phyloP scores from a whole-genome alignment of 805 yeast species.

The Saturnispora sanitii region DNA sequence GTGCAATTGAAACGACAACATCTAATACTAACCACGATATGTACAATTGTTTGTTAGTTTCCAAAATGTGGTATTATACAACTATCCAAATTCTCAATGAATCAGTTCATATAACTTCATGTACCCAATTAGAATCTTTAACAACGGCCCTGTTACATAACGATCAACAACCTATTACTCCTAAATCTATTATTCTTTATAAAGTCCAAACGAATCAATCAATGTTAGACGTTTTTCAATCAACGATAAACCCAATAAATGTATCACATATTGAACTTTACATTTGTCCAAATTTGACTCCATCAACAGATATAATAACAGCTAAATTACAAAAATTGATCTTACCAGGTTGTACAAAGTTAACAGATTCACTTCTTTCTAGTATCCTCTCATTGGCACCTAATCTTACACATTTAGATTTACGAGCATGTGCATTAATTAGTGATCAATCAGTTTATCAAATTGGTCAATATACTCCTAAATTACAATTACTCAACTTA shows the following conservation, averaged over 20 bases:
- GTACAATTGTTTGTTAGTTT: constrained; percentile 58
- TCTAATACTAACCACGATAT: constrained; percentile 24
- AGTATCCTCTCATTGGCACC: constrained; percentile 47
- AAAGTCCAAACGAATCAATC: constrained; percentile 47
- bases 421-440: constrained; percentile 75
- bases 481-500: constrained; percentile 53
- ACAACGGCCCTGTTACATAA: constrained; percentile 6
- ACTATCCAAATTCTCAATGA: constrained; percentile 47
- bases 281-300: constrained; percentile 67
- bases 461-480: constrained; percentile 51
- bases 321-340: constrained; percentile 36
- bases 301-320: constrained; percentile 38
- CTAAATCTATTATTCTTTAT: constrained; percentile 51
- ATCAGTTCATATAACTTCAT: constrained; percentile 45
- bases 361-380: constrained; percentile 51
- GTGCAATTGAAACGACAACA: background rate
- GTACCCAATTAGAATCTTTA: constrained; percentile 27
- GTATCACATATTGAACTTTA: constrained; percentile 69
- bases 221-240: constrained; percentile 40
- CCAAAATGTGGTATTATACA: constrained; percentile 51
- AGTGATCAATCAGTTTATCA: constrained; percentile 66
- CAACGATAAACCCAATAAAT: constrained; percentile 33
- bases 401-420: constrained; percentile 53
- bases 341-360: constrained; percentile 60
- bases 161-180: constrained; percentile 3